Evolutionary conservation across 306 rosid species (phyloP).

Genomic region (Boehmeria nivea): DNA sequence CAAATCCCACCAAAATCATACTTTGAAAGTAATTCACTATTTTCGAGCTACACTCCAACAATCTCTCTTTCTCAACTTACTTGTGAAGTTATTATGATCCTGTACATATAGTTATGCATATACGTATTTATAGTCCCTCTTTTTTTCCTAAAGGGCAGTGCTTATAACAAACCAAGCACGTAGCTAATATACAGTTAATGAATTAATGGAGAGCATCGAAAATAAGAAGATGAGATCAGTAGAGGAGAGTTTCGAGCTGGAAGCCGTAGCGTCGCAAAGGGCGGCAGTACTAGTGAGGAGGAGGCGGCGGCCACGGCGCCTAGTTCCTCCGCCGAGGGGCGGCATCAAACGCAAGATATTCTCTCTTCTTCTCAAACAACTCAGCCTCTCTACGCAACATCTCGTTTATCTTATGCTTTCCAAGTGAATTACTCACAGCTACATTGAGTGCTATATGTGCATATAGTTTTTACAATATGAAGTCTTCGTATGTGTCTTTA

Average conservation of each 20-base stretch:
- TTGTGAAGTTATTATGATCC: not conserved
- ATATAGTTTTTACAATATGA: too few relatives aligned
- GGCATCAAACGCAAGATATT: conserved; percentile 42
- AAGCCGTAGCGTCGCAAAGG: not conserved
- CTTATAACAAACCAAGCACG: too few relatives aligned
- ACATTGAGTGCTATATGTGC: not conserved
- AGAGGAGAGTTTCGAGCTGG: not conserved
- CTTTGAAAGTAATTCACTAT: not conserved
- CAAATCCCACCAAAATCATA: not conserved
- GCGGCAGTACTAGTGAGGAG: not conserved
- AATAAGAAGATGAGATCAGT: conserved; percentile 15
- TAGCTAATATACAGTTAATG: too few relatives aligned
- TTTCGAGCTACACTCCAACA: not conserved
- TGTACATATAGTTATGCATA: not conserved
- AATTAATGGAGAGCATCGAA: not conserved
- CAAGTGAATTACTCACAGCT: not conserved
- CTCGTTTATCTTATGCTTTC: conserved; percentile 9
- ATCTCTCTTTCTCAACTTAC: not conserved
- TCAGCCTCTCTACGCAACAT: conserved; percentile 24
- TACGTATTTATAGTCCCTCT: not conserved
- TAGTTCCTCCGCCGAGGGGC: conserved; percentile 35
- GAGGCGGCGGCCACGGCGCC: conserved; percentile 4
- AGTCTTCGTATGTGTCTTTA: too few relatives aligned
- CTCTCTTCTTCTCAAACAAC: conserved; percentile 14
- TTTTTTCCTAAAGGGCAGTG: too few relatives aligned